Base-by-base conservation (phyloP, 2,329 filamentous ascomycete species). In the Orbilia ellipsospora region DNA sequence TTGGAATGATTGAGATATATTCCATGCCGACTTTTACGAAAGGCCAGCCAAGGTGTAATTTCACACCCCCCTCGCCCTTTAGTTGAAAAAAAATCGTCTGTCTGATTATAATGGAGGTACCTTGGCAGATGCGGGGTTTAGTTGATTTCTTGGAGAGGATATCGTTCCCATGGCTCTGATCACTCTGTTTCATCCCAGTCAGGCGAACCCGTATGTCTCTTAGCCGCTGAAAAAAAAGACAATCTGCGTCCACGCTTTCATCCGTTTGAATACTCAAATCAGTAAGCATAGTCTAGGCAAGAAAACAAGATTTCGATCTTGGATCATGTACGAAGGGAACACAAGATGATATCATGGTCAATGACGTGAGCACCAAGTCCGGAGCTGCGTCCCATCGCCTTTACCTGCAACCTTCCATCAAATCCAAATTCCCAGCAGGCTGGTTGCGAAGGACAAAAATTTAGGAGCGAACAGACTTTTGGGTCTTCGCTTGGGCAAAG, bases 401-500 rank as follows among this genome's bases (percentile, higher is more conserved):
- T 13, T 10, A n/a, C n/a, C n/a, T 20, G n/a, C 18, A 18, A 20
- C 48, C 4, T 12, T 18, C 48, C 31, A 36, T 36, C 31, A 36
- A 36, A 36, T 6, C 31, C 31, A 36, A 36, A 36, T 48, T 66
- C 63, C 68, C 68, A 73, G 57, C 68, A 51, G 51, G 55, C 51
- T 64, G 68, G 68, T 73, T 61, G 36, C 31, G 31, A 10, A 36
- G 31, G 31, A 36, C 31, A 36, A 36, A 36, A 7, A 7, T 36
- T 36, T 36, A 10, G 31, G 6, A 56, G 68, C 26, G 55, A 50
- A 73, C 60, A 28, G 28, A 64, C 51, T 66, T 59, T 61, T 73
- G 68, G 68, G 68, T 73, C 64, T 55, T 73, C 68, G 68, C 68
- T 73, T 73, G 68, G 61, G 55, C 44, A 73, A 61, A 66, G 36